These are phyloP conservation scores for Turnera subulata DNA, from an alignment of 345 rosid species.

Conservation along the genomic window DNA sequence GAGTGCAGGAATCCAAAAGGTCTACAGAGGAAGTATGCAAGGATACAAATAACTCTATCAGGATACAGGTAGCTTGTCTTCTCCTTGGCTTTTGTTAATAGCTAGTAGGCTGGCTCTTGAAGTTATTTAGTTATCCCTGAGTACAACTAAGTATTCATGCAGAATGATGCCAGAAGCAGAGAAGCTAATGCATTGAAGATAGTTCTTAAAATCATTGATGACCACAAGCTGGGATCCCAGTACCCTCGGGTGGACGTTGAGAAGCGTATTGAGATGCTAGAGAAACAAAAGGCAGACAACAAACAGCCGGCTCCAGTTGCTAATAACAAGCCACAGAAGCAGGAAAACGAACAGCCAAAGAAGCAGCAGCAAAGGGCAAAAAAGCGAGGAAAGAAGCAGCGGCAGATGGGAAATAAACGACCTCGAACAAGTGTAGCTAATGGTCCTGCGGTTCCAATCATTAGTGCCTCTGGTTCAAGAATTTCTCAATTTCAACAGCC, in stretches of 20 bases:
- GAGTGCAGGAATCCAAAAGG: slow-evolving; percentile 35
- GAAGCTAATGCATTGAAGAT: slow-evolving; percentile 55
- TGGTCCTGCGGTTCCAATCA: slow-evolving; percentile 19
- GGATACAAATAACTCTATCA: slow-evolving; percentile 42
- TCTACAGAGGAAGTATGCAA: slow-evolving; percentile 27
- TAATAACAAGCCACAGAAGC: slow-evolving; percentile 8
- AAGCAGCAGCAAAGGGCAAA: slow-evolving; percentile 9
- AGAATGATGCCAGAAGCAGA: slow-evolving; percentile 55
- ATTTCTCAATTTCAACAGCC: slow-evolving; percentile 33
- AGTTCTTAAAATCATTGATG: slow-evolving; percentile 52
- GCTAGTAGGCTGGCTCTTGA: neutral
- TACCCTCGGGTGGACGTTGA: slow-evolving; percentile 32
- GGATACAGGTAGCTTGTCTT: slow-evolving; percentile 38
- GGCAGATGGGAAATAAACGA: slow-evolving; percentile 37
- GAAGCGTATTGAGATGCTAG: slow-evolving; percentile 15
- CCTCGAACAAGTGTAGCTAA: slow-evolving; percentile 21
- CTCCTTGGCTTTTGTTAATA: slow-evolving; percentile 9
- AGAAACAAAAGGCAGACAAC: slow-evolving; percentile 23
- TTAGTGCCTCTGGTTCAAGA: slow-evolving; percentile 26
- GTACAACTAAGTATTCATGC: slow-evolving; percentile 15
- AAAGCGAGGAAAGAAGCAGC: slow-evolving; percentile 21
- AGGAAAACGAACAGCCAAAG: slow-evolving; percentile 13
- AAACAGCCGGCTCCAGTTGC: slow-evolving; percentile 12
- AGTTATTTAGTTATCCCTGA: neutral
- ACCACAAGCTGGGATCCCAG: slow-evolving; percentile 50